Evolutionary conservation across 805 yeast species (phyloP).

Genomic region (Candida nitratophila): DNA sequence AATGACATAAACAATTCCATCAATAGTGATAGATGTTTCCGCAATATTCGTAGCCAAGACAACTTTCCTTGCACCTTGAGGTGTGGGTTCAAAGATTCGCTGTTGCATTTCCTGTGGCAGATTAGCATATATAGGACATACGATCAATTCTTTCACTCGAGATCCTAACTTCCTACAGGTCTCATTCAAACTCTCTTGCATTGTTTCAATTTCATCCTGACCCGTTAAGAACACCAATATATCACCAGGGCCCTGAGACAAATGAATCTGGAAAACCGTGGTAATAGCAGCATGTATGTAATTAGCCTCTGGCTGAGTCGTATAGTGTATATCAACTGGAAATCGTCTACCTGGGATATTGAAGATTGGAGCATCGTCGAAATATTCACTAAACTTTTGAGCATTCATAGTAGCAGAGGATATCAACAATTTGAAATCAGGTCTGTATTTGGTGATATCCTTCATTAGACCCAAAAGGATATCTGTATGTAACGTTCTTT

Average conservation of each 20-base stretch:
- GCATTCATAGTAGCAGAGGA: conserved; percentile 97
- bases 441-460: conserved; percentile 53
- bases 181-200: conserved; percentile 66
- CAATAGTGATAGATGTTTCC: conserved; percentile 92
- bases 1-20: conserved; percentile 90
- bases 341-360: conserved; percentile 89
- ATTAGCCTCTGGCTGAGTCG: conserved; percentile 84
- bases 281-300: conserved; percentile 85
- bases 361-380: conserved; percentile 77
- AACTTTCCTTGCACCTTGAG: conserved; percentile 70
- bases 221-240: conserved; percentile 89
- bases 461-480: conserved; percentile 72
- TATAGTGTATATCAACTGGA: conserved; percentile 82
- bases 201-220: conserved; percentile 88
- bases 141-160: conserved; percentile 51
- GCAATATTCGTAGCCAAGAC: conserved; percentile 96
- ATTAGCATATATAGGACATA: conserved; percentile 88
- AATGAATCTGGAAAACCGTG: conserved; percentile 82
- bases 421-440: conserved; percentile 67
- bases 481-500: conserved; percentile 90
- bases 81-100: conserved; percentile 82
- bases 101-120: conserved; percentile 80
- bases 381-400: conserved; percentile 73
- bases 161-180: conserved; percentile 56
- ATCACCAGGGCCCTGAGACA: conserved; percentile 68